phyloP scores from a whole-genome alignment of 129 eudicot species.

The Flaveria robusta region DNA sequence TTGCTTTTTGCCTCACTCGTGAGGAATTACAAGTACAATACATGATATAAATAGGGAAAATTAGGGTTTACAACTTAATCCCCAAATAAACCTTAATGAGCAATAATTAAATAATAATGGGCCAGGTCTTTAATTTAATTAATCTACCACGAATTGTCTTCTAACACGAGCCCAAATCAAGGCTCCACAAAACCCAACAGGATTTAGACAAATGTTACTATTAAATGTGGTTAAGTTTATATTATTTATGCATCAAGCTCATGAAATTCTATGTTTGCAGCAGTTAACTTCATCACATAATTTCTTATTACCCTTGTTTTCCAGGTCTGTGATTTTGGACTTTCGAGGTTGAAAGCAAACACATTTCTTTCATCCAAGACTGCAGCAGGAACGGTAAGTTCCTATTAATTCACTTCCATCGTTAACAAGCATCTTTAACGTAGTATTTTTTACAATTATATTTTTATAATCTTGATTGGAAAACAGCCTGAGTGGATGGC shows the following conservation, averaged over 20 bases:
- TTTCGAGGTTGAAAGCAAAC: conserved; percentile 91
- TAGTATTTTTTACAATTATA: not conserved
- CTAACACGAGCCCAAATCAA: too few species aligned
- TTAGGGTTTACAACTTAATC: too few species aligned
- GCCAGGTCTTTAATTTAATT: too few species aligned
- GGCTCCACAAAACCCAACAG: too few species aligned
- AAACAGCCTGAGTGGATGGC: too few species aligned
- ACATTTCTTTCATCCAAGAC: conserved; percentile 97
- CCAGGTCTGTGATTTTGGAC: conserved; percentile 97
- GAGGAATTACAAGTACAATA: too few species aligned
- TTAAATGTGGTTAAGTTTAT: not conserved
- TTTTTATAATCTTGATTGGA: not conserved
- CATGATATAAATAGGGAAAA: too few species aligned
- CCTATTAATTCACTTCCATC: not conserved
- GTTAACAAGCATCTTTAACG: conserved; percentile 6
- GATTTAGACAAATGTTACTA: not conserved
- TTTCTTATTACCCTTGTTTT: conserved; percentile 1
- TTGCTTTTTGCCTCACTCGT: too few species aligned
- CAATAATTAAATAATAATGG: too few species aligned
- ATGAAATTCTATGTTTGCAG: not conserved
- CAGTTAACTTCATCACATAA: not conserved
- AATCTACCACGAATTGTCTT: too few species aligned
- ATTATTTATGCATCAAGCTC: not conserved
- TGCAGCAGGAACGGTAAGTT: conserved; percentile 96
- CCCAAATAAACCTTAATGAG: too few species aligned